These are phyloP conservation scores for Clavaria fumosa DNA, from an alignment of 768 basidiomycete genomes.

Conservation along the genomic window DNA sequence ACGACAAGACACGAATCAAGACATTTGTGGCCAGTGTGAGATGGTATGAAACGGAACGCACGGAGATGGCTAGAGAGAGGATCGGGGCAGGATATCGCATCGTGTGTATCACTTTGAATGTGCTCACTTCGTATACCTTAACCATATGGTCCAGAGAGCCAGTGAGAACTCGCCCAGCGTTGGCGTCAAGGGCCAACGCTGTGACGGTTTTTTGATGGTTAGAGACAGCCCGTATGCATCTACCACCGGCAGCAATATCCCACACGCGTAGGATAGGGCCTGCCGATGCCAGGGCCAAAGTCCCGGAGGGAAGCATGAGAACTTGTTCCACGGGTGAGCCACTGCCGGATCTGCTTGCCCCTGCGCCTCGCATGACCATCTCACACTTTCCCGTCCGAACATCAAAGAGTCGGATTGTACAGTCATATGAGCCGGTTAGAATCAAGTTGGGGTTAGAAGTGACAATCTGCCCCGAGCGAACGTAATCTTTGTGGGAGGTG, in stretches of 20 bases:
- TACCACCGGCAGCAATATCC: slow-evolving; percentile 86
- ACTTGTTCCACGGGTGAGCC: slow-evolving; percentile 80
- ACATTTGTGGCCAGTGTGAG: neutral
- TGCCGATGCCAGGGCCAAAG: slow-evolving; percentile 69
- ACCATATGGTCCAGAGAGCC: slow-evolving; percentile 95
- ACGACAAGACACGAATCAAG: slow-evolving; percentile 8
- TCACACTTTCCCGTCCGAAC: slow-evolving; percentile 70
- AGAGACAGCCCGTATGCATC: slow-evolving; percentile 79
- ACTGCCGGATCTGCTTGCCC: slow-evolving; percentile 13
- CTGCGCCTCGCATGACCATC: slow-evolving; percentile 54
- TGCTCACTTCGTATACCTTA: slow-evolving; percentile 92
- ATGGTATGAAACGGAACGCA: slow-evolving; percentile 27
- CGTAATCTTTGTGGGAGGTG: slow-evolving; percentile 83
- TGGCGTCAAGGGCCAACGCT: slow-evolving; percentile 65
- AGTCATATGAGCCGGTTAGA: slow-evolving; percentile 90
- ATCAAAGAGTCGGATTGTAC: slow-evolving; percentile 80
- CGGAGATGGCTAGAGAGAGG: slow-evolving; percentile 81
- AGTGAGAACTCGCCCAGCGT: slow-evolving; percentile 65
- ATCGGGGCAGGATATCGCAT: slow-evolving; percentile 96
- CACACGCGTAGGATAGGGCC: slow-evolving; percentile 90
- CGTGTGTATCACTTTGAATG: slow-evolving; percentile 92
- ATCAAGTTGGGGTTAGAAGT: slow-evolving; percentile 69
- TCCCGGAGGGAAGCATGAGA: slow-evolving; percentile 81
- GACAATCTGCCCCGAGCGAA: slow-evolving; percentile 83
- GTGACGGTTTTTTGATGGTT: slow-evolving; percentile 99